Evolutionary conservation across 164 flowering plant species (phyloP), one percentile per base, ranked within the genome.

Genomic region (Magnolia kwangsiensis): DNA sequence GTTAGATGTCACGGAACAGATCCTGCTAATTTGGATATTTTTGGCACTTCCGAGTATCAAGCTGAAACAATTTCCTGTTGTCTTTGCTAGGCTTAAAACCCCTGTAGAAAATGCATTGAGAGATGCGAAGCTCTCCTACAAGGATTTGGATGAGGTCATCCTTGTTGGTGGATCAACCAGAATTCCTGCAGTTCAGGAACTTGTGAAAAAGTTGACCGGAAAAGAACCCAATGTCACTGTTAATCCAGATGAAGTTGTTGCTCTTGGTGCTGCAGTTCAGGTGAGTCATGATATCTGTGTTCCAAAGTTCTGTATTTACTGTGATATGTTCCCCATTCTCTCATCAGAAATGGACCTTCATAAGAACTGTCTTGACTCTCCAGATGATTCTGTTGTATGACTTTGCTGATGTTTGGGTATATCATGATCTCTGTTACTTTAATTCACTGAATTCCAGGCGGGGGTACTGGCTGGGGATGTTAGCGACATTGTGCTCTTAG

Each of bases 231-330:
- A 80, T 76, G 83, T 80, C 21, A 80, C 81, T 66, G 83, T 80
- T 50, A 83, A 80, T 74, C 83, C 83, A 16, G 85, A 83, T 71
- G 85, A 83, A 78, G 83, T 80, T 78, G 85, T 80, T 82, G 98
- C 98, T 27, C 87, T 93, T 51, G 98, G 96, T 7, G 98, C 96
- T 83, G 96, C 96, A 9, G 98, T 93, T 69, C 96, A 91, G 94
- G 96, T 93, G 29, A 59, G 81, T 50, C 37, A 19, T 69, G 6
- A 27, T 27, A 31, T 24, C 10, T 55, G 13, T 55, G 13, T 55
- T 55, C 61, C 61, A 37, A 37, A 37, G 27, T 68, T 68, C 19
- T 31, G 14, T 68, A 8, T 16, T 68, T 68, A 1, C 1, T 16
- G 13, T 64, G 24, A 19, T 19, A 8, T 64, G 14, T 64, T 29